Percentiles rank a stretch among this genome's conserved stretches.
phyloP scores from a whole-genome alignment of 495 filamentous ascomycete species.

The Aspergillus nanangensis region DNA sequence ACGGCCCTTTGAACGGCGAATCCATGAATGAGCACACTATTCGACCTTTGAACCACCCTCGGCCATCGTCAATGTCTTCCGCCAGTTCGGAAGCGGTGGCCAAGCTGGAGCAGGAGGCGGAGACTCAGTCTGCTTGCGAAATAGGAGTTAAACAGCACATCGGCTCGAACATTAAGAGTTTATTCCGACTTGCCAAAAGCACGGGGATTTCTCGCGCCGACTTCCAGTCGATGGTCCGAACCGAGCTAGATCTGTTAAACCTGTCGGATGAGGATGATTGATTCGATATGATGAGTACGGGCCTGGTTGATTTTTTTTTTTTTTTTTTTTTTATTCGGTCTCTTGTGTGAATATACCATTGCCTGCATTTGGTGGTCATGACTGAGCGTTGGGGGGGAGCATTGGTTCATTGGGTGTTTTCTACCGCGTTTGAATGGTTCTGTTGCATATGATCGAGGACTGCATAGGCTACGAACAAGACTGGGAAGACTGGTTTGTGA shows the following conservation, averaged over 20 bases:
- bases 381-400: too few species aligned
- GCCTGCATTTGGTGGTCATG: too few species aligned
- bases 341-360: neutral
- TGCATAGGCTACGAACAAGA: too few species aligned
- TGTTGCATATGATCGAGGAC: too few species aligned
- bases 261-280: slow-evolving; percentile 65
- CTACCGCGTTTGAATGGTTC: too few species aligned
- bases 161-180: slow-evolving; percentile 78
- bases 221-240: slow-evolving; percentile 76
- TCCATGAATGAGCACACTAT: slow-evolving; percentile 17
- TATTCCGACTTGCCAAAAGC: slow-evolving; percentile 74
- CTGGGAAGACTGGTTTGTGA: too few species aligned
- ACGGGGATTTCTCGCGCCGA: slow-evolving; percentile 79
- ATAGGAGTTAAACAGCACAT: slow-evolving; percentile 87
- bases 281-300: slow-evolving; percentile 9
- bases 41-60: slow-evolving; percentile 35
- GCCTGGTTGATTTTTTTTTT: neutral
- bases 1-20: slow-evolving; percentile 14
- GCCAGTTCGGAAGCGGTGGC: slow-evolving; percentile 57
- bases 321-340: slow-evolving; percentile 1
- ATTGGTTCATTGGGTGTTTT: too few species aligned
- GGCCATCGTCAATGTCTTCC: slow-evolving; percentile 48
- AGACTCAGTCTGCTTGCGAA: slow-evolving; percentile 63
- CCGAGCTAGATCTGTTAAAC: slow-evolving; percentile 72
- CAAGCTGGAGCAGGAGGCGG: slow-evolving; percentile 61